Evolutionary conservation across 2,329 filamentous ascomycete species (phyloP), one percentile per base, ranked within the genome.

Genomic region (Neopestalotiopsis rosae): DNA sequence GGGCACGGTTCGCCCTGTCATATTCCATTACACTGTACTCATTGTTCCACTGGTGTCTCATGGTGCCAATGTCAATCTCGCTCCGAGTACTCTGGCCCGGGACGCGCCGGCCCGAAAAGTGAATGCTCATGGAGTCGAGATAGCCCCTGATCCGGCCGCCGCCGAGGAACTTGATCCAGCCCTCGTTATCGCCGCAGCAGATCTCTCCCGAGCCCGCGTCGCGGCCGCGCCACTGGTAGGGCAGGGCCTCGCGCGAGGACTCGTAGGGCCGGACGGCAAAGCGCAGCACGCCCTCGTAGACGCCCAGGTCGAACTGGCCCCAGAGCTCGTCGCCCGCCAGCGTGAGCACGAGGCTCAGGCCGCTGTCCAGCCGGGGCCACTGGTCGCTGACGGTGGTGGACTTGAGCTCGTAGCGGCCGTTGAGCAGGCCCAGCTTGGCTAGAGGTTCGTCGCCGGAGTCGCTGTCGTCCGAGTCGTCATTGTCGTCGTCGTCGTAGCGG

Each of bases 221-320:
- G 4, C 74, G 69, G 0, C 81, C 81, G 13, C 81, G 80, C 82
- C 81, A 84, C 4, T 40, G 71, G 69, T 83, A 79, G 1, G 62
- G 32, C 0, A 81, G n/a, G 0, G 5, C 10, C 0, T 78, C 71
- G 7, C 71, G 42, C 0, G 81, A 80, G 2, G 81, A 78, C 45
- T 72, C 40, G 67, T 70, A 76, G 0, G 81, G 82, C 2, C 79
- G 79, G 17, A 80, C 65, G 6, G 78, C 68, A 40, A 87, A 77
- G 42, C 78, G 77, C n/a, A 87, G 73, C 3, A 87, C 73, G 1
- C 85, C 83, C 52, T 76, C 69, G 49, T 84, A 77, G 7, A 81
- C 67, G 0, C 81, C 82, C 4, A 86, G 76, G 58, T 82, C 77
- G 70, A 87, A 87, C 1, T 71, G 74, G 0, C 82, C 84, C 85